Evolutionary conservation across 805 yeast species (phyloP).

Genomic region (Saccharomyces mikatae): DNA sequence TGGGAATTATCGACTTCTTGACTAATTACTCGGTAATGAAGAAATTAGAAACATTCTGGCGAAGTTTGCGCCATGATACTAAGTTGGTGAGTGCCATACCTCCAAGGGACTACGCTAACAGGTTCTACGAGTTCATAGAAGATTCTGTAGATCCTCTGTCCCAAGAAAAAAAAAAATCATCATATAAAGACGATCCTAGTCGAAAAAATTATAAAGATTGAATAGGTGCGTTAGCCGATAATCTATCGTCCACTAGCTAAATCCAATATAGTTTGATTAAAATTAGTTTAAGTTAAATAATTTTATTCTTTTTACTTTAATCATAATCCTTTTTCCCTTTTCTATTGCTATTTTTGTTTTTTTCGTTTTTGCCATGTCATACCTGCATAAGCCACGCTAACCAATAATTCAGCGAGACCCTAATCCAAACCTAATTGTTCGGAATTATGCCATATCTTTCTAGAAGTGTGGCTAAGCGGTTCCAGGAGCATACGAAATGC

Average conservation of each 20-base stretch:
- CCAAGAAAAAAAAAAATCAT: slow-evolving; percentile 3
- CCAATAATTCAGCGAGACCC: neutral
- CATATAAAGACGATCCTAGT: slow-evolving; percentile 22
- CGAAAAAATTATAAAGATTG: slow-evolving; percentile 15
- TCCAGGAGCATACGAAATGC: neutral
- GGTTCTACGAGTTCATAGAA: slow-evolving; percentile 69
- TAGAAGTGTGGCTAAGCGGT: neutral
- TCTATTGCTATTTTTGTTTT: neutral
- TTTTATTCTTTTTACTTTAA: neutral
- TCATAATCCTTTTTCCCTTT: slow-evolving; percentile 2
- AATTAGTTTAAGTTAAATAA: neutral
- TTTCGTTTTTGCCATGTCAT: neutral
- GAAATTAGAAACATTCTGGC: slow-evolving; percentile 76
- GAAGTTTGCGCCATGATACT: slow-evolving; percentile 62
- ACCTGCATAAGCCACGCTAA: neutral
- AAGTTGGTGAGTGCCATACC: slow-evolving; percentile 82
- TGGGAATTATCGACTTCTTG: slow-evolving; percentile 91
- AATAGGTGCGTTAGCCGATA: neutral
- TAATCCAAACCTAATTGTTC: neutral
- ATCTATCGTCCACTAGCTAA: neutral
- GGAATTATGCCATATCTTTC: neutral
- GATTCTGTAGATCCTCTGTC: slow-evolving; percentile 30
- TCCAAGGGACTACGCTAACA: slow-evolving; percentile 78
- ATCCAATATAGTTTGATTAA: neutral
- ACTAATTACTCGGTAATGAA: slow-evolving; percentile 72